Base-by-base conservation (phyloP, 495 filamentous ascomycete species). In the Aspergillus indologenus region DNA sequence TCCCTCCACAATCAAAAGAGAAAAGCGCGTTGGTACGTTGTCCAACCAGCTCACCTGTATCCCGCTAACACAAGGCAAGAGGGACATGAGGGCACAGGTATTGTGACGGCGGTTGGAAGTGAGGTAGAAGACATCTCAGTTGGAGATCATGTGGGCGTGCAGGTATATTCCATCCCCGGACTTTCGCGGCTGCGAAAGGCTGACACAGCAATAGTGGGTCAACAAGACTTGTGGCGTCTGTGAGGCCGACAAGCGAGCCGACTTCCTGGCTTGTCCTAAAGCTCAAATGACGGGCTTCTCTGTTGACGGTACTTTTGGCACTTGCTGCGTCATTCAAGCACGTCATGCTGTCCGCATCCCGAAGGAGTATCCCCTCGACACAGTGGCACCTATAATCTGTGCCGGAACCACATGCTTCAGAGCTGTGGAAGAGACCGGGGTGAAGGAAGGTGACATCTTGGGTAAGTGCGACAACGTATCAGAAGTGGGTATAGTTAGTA, bases 371-470 rank as follows among this genome's bases (percentile, higher is more conserved):
- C 74, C 81, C 42, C 83, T 92, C 22, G 90, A 90, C 64, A 87
- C 80, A 29, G 77, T 91, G 21, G 81, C 90, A 5, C 90, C 90
- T 29, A 53, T 92, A 44, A 81, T 93, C 5, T 92, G 89, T 69
- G 90, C 90, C 59, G 90, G 90, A 68, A 84, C 93, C 68, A 93
- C 90, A 29, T 89, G 92, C 59, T 95, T 92, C 78, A 93, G 92
- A 73, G 90, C 88, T 23, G 71, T 95, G 47, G 92, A 93, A 73
- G 89, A 93, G 69, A 89, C 87, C 3, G 83, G 82, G 21, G 86
- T 78, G 0, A 70, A 81, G 6, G 81, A 89, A 0, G 90, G 90
- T 24, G 81, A 93, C 68, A 84, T 77, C n/a, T 84, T 95, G 31
- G 56, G 56, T 58, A 12, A 45, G 56, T 43, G 17, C 11, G 15